These are phyloP conservation scores for Paecilomyces fulvus DNA, from an alignment of 2,329 filamentous ascomycete species.

Conservation along the genomic window DNA sequence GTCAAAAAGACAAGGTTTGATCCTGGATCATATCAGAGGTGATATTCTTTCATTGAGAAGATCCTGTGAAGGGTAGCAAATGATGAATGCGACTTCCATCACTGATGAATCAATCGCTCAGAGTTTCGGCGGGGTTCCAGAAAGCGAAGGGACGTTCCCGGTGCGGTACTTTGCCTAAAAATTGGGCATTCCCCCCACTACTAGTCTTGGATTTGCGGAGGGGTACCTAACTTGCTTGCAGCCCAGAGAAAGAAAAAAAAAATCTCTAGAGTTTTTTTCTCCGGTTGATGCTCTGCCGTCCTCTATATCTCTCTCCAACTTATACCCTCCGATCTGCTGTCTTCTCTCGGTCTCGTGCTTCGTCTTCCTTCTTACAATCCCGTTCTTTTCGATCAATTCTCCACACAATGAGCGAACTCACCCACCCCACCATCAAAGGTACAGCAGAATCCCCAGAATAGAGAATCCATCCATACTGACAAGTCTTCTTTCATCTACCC, in stretches of 20 bases:
- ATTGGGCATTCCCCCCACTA: not conserved
- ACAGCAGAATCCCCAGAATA: slow-evolving; percentile 17
- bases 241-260: not conserved
- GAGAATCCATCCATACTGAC: not conserved
- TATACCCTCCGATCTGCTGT: slow-evolving; percentile 6
- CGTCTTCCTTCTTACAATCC: slow-evolving; percentile 11
- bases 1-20: too few relatives aligned
- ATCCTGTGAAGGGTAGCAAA: too few relatives aligned
- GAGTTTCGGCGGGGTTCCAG: not conserved
- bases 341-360: slow-evolving; percentile 8
- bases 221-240: not conserved
- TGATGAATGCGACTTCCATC: too few relatives aligned
- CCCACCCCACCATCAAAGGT: slow-evolving; percentile 71
- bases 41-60: too few relatives aligned
- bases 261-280: slow-evolving; percentile 6
- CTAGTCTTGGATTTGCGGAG: not conserved
- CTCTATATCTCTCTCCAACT: slow-evolving; percentile 11
- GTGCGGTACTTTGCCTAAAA: not conserved
- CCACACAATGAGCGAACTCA: slow-evolving; percentile 58
- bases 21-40: too few relatives aligned
- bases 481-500: not conserved
- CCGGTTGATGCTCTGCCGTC: not conserved
- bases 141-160: not conserved
- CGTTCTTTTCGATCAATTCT: slow-evolving; percentile 1
- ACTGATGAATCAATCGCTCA: not conserved